Evolutionary conservation across 257 asterid species (phyloP), one percentile per base, ranked within the genome.

Genomic region (Capsicum pubescens): DNA sequence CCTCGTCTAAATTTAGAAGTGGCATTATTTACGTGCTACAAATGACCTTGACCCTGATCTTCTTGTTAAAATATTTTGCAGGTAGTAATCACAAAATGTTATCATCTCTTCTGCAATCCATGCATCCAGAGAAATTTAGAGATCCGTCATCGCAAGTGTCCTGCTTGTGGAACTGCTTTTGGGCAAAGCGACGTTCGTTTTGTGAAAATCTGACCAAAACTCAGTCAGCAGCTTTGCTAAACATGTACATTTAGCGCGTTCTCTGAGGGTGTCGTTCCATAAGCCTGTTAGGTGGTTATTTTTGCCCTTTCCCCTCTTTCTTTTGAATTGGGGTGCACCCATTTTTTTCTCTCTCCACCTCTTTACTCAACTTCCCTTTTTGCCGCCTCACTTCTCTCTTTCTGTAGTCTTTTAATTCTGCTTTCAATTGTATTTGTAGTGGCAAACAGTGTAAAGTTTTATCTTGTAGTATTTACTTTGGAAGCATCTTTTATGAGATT

Each of bases 71-170:
- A 26, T 42, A 57, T 69, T 16, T 86, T 88, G 88, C 92, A 95
- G 99, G 99, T 96, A 67, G 98, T 96, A 66, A 94, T 96, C 59
- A 93, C 90, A 84, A 96, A 96, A 85, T 96, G 99, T 89, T 96
- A 91, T 90, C 98, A 96, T 89, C 89, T 96, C 55, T 96, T 94
- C 80, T 96, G 99, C 93, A 93, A 94, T 79, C 98, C 91, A 80
- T 96, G 98, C 92, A 96, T 96, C 85, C 98, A 94, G 83, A 91
- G 97, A 82, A 96, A 96, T 87, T 84, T 96, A 58, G 98, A 96
- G 91, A 92, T 94, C 70, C 97, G 98, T 3, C 99, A 92, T 84
- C 94, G 98, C 60, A 94, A 92, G 88, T 96, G 98, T 69, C 99
- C 99, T 1, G 98, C 93, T 52, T 96, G 99, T 87, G 99, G 99